Percentiles rank a stretch among this genome's conserved stretches.
Conservation (phyloP, 202 grass and related monocot genomes). For the Bolboschoenoplectus hybrid region DNA sequence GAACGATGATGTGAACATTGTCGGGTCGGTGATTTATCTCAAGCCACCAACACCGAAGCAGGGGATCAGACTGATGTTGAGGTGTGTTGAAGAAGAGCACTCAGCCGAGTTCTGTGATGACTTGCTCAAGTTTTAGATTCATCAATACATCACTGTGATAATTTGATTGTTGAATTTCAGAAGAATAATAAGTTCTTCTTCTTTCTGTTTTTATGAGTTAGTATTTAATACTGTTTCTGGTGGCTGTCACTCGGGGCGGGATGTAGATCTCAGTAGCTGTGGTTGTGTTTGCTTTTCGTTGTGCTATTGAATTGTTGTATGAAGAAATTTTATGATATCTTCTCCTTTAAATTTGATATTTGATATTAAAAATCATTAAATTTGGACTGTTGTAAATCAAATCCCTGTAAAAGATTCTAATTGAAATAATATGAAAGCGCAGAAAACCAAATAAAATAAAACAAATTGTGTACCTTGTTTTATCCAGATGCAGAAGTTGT, state of each 20-base stretch:
- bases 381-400: neutral
- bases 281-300: neutral
- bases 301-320: neutral
- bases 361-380: neutral
- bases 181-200: neutral
- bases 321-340: neutral
- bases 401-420: neutral
- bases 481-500: too few relatives aligned
- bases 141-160: neutral
- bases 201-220: neutral
- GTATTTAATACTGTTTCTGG: slow-evolving; percentile 27
- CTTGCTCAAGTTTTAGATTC: slow-evolving; percentile 41
- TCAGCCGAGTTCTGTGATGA: slow-evolving; percentile 35
- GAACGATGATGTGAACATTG: slow-evolving; percentile 60
- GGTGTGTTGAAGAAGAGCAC: slow-evolving; percentile 43
- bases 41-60: slow-evolving; percentile 32
- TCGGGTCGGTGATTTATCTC: slow-evolving; percentile 40
- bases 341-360: slow-evolving; percentile 4
- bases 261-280: neutral
- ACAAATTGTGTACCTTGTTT: too few relatives aligned
- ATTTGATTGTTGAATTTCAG: neutral
- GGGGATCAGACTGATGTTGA: slow-evolving; percentile 42
- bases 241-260: neutral
- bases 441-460: too few relatives aligned
- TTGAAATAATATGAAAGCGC: too few relatives aligned